Percentiles rank a stretch among this genome's conserved stretches.
Conservation (phyloP, 1,284 basidiomycete genomes). For the Cystobasidium sp. region DNA sequence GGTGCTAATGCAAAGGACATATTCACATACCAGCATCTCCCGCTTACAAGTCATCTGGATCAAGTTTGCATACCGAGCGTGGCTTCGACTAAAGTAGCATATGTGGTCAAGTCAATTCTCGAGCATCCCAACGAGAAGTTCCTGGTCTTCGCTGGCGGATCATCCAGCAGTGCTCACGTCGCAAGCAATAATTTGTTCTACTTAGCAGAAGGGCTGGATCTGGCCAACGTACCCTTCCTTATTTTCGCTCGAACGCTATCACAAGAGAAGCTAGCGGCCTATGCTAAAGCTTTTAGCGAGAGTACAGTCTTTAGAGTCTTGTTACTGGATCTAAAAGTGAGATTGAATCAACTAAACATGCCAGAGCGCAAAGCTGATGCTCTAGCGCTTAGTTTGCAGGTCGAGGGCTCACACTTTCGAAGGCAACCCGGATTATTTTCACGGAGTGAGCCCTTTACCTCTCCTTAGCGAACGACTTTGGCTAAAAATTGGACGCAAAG, state of each 20-base stretch:
- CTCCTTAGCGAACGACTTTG: background rate
- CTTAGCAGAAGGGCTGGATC: conserved; percentile 39
- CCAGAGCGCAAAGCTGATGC: background rate
- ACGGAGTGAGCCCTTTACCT: conserved; percentile 20
- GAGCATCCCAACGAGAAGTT: conserved; percentile 38
- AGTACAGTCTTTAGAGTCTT: conserved; percentile 36
- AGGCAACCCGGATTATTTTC: conserved; percentile 44
- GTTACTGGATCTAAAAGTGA: conserved; percentile 38
- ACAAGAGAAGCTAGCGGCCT: conserved; percentile 41
- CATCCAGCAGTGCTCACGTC: conserved; percentile 28
- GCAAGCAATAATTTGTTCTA: conserved; percentile 41
- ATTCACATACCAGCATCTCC: conserved; percentile 14
- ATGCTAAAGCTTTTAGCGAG: conserved; percentile 40
- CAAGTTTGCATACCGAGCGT: conserved; percentile 14
- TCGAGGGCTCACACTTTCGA: conserved; percentile 40
- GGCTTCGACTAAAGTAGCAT: conserved; percentile 39
- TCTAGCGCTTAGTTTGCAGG: conserved; percentile 24
- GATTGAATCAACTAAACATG: background rate
- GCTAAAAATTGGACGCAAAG: background rate
- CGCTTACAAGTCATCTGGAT: conserved; percentile 20
- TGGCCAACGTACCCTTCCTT: conserved; percentile 36
- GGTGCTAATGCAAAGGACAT: conserved; percentile 4
- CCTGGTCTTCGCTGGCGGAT: conserved; percentile 40
- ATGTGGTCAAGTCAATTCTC: conserved; percentile 28
- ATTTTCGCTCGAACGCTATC: conserved; percentile 30